Base-by-base conservation (phyloP, 2,329 filamentous ascomycete genomes). In the Phoma sp. region DNA sequence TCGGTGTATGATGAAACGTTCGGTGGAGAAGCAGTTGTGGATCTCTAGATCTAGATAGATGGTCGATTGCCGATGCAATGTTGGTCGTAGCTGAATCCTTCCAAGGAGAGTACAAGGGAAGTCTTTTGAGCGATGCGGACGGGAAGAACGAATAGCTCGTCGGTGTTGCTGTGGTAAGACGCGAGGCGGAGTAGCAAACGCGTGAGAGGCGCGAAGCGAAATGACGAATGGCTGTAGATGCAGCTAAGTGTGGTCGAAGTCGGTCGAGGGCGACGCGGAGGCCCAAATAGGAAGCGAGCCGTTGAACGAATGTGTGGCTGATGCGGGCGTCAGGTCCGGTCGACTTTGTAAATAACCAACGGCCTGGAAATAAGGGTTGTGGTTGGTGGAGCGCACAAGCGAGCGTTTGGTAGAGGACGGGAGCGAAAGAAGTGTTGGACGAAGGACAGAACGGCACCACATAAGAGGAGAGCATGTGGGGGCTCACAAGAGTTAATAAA, bases 401-500 rank as follows among this genome's bases (percentile, higher is more conserved):
- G 62, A 62, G 59, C 49, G 43, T 59, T 60, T 50, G 57, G 51
- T 57, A 44, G 57, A 52, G 52, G 55, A 56, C 43, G 48, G 53
- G 46, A 66, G 58, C 58, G 63, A 68, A 62, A 43, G 63, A 52
- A 57, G 56, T 56, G 57, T 46, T 60, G 62, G 67, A 70, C 48
- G 57, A 66, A 62, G 55, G 64, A 64, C 62, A 57, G 56, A 59
- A 62, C 46, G 59, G 55, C 54, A 57, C 47, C 54, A 40, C 54
- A 61, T 61, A 46, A 48, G 55, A 56, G 53, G 43, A 63, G 52
- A 64, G 63, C 55, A 55, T 61, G 67, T 67, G 73, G 70, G 69
- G 68, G 65, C 57, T 51, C 62, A 65, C 56, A 59, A 70, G 58
- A 59, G 55, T 64, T 66, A 67, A 62, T 72, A 70, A 70, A 70